Percentiles rank a stretch among this genome's conserved stretches.
Conservation (phyloP, 1,284 basidiomycete species). For the Ceratobasidium sp. region DNA sequence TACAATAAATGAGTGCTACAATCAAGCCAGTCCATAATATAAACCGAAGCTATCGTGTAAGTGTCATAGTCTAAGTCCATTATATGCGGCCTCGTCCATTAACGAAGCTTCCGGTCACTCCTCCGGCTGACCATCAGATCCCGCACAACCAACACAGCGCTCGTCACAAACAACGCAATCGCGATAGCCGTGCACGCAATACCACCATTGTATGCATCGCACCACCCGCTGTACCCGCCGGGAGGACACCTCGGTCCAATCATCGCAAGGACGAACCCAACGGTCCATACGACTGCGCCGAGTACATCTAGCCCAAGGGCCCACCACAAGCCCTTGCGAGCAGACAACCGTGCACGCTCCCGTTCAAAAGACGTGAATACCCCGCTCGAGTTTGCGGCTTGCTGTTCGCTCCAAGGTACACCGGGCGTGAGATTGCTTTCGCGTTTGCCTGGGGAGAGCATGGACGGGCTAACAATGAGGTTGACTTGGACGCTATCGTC, state of each 20-base stretch:
- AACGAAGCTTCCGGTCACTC: slow-evolving; percentile 25
- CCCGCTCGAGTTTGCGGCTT: slow-evolving; percentile 48
- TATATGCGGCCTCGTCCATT: not conserved
- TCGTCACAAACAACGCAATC: slow-evolving; percentile 12
- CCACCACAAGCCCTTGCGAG: slow-evolving; percentile 62
- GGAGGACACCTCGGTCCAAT: slow-evolving; percentile 67
- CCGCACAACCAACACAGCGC: slow-evolving; percentile 22
- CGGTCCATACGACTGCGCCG: slow-evolving; percentile 62
- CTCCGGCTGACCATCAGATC: slow-evolving; percentile 24
- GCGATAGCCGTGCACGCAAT: slow-evolving; percentile 63
- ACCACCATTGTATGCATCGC: slow-evolving; percentile 71
- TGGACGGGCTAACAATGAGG: slow-evolving; percentile 69
- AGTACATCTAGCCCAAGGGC: slow-evolving; percentile 59
- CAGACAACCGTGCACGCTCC: slow-evolving; percentile 67
- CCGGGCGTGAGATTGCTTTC: slow-evolving; percentile 25
- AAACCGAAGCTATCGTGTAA: no score
- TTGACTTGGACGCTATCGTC: slow-evolving; percentile 68
- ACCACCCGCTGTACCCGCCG: slow-evolving; percentile 70
- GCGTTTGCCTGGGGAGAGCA: slow-evolving; percentile 52
- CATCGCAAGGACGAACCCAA: slow-evolving; percentile 65
- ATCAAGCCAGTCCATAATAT: not conserved
- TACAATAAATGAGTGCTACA: slow-evolving; percentile 7
- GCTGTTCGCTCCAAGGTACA: slow-evolving; percentile 34
- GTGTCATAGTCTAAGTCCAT: slow-evolving; percentile 8
- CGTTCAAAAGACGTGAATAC: slow-evolving; percentile 67